Evolutionary conservation across 768 basidiomycete species (phyloP), one percentile per base, ranked within the genome.

Genomic region (Candolleomyces efflorescens): DNA sequence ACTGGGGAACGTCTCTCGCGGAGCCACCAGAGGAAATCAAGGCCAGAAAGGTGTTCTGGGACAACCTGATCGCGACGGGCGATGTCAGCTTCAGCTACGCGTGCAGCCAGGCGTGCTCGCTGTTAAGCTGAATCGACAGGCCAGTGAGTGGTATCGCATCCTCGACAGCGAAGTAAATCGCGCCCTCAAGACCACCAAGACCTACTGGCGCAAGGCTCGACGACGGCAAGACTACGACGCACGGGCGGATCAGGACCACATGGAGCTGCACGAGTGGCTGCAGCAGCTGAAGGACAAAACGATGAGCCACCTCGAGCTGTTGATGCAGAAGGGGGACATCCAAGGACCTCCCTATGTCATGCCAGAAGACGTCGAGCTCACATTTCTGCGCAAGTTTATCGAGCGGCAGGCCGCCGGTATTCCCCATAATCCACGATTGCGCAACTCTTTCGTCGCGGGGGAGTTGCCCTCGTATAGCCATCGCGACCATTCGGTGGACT

Each of bases 311-410:
- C 78, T 92, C 46, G 90, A 92, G 69, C 78, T 91, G 2, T 83
- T 91, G 63, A 91, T 92, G 87, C 90, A 91, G 68, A 90, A 91
- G 66, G 88, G 89, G 66, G 90, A 92, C 61, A 92, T 92, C 27
- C 87, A 85, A 66, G 89, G 90, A 17, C 90, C 90, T 2, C 89
- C 90, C 22, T 91, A 91, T 69, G 64, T 80, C 59, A 92, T 92
- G 90, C 80, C 88, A 10, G 90, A 91, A 65, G 83, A 89, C 62
- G 69, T 89, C 67, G 89, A 92, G 65, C 78, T 92, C 59, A 70
- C 84, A 0, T 92, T 91, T 73, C 81, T 92, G 46, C 83, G 88
- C 61, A 89, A 87, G 71, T 92, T 92, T 68, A 84, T 92, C 65
- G 90, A 91, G 67, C 80, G 90, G 55, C 89, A 92, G 66, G 79